These are phyloP conservation scores for Albugo laibachii DNA, from an alignment of 352 stramenopile species.

Conservation along the genomic window DNA sequence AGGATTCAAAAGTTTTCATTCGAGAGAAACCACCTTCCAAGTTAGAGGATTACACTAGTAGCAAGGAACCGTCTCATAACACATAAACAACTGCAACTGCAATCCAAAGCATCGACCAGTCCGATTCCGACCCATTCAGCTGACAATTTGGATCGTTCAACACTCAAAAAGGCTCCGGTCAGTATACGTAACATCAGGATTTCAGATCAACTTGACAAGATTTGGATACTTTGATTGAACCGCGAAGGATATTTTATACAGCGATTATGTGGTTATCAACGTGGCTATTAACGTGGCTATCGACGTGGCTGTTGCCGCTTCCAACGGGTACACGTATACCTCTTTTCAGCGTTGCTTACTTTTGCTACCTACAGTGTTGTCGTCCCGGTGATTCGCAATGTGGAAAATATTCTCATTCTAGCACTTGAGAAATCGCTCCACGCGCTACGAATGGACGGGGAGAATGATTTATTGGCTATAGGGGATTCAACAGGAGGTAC, in stretches of 20 bases:
- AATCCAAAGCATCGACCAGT: background rate
- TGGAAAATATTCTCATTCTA: conserved; percentile 89
- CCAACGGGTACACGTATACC: conserved; percentile 41
- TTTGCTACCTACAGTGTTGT: conserved; percentile 64
- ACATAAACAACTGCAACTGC: background rate
- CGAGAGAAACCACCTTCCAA: conserved; percentile 12
- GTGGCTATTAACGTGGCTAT: no score
- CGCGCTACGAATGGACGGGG: conserved; percentile 62
- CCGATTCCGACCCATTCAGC: background rate
- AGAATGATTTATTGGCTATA: conserved; percentile 36
- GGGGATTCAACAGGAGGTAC: conserved; percentile 94
- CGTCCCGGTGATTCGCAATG: conserved; percentile 95
- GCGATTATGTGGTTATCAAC: conserved; percentile 97
- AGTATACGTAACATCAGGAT: conserved; percentile 4
- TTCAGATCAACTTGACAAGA: background rate
- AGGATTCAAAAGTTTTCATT: conserved; percentile 14
- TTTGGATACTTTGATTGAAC: conserved; percentile 89
- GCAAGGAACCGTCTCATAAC: conserved; percentile 1
- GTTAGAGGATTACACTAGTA: background rate
- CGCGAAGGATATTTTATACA: conserved; percentile 97
- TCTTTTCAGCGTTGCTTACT: conserved; percentile 1
- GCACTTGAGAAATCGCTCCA: conserved; percentile 93
- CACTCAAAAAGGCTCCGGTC: conserved; percentile 11
- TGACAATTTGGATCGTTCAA: conserved; percentile 3
- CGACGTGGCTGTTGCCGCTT: conserved; percentile 92